Evolutionary conservation across 768 basidiomycete species (phyloP).

Genomic region (Termitomyces sp.): DNA sequence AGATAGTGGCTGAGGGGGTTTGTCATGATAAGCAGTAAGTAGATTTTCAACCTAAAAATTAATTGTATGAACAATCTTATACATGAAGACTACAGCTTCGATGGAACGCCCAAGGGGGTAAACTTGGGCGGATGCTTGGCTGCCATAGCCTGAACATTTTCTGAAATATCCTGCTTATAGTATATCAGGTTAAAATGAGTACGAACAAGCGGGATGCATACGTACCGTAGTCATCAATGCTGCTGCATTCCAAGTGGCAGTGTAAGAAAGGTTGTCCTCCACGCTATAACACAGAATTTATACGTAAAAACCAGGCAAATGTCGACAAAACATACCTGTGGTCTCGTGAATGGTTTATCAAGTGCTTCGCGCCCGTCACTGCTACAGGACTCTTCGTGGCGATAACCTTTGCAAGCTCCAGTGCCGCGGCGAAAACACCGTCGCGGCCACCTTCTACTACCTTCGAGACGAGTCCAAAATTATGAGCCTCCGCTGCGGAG

Average conservation of each 20-base stretch:
- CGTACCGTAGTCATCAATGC: constrained; percentile 36
- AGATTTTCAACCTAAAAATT: neutral
- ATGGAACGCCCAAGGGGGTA: constrained; percentile 17
- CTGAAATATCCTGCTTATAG: constrained; percentile 30
- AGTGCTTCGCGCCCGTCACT: constrained; percentile 67
- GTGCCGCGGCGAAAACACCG: constrained; percentile 61
- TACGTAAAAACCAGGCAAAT: neutral
- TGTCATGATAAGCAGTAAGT: neutral
- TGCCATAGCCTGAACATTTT: constrained; percentile 27
- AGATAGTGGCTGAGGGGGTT: neutral
- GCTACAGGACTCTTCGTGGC: constrained; percentile 80
- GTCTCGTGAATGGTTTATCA: constrained; percentile 75
- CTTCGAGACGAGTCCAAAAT: constrained; percentile 69
- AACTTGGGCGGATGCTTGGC: constrained; percentile 28
- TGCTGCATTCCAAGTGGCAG: constrained; percentile 39
- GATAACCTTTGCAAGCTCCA: constrained; percentile 62
- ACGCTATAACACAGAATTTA: constrained; percentile 22
- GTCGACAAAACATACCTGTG: constrained; percentile 48
- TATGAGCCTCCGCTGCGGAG: constrained; percentile 57
- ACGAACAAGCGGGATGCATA: neutral
- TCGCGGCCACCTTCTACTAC: constrained; percentile 61
- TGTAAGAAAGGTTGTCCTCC: constrained; percentile 37
- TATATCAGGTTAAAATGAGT: neutral
- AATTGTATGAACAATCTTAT: neutral
- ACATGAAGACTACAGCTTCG: constrained; percentile 12